Evolutionary conservation across 805 yeast genomes (phyloP), one percentile per base, ranked within the genome.

Genomic region (Metschnikowia reukaufii): DNA sequence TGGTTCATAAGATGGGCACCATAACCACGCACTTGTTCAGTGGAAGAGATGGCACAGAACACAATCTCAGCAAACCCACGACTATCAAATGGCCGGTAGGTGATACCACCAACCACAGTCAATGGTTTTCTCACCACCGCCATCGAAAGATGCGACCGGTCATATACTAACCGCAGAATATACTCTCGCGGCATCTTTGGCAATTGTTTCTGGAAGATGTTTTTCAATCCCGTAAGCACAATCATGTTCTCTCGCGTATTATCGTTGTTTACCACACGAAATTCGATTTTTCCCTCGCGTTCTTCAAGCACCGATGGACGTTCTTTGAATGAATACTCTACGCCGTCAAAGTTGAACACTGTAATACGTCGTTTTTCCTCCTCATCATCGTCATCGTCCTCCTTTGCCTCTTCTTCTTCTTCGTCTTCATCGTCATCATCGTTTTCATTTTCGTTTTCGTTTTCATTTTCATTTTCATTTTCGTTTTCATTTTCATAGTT

Each of bases 1-100:
- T 94, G 99, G 65, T 94, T 94, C 99, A 94, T 94, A 60, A 94
- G 67, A 67, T 94, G 99, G 0, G 99, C 99, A 67, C 99, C 99
- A 63, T 94, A 94, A 30, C 99, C 99, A 54, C 97, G 74, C 16
- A 94, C 99, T 71, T 94, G 99, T 63, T 94, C 99, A 0, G 97
- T 88, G 2, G 97, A 88, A 36, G 96, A 86, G 49, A 94, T 94
- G 21, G 99, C 99, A 78, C 97, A 94, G 60, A 94, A 94, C 20
- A 94, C 99, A 70, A 94, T 94, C 66, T 94, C 99, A 1, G 99
- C 99, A 76, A 94, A 94, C 60, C 81, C 86, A 50, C 96, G 78
- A 44, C 82, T 81, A 61, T 89, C 88, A 66, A 94, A 94, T 2
- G 99, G 99, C 50, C 97, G 77, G 63, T 88, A 91, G 0, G 99